Conservation (phyloP, 805 yeast genomes). For the Metschnikowia koreensis region DNA sequence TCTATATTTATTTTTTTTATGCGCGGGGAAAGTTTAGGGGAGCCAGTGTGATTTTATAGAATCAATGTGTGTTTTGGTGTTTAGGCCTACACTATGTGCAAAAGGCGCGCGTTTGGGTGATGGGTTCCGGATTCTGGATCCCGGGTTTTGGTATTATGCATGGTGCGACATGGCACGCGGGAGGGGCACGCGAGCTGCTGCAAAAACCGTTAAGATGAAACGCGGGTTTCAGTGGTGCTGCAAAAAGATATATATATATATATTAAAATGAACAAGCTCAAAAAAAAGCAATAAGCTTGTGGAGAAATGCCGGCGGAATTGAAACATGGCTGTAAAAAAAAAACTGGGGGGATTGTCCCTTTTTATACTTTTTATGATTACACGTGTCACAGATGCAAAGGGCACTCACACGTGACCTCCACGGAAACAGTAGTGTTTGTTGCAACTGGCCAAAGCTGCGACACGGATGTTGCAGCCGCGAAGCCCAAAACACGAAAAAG, state of each 20-base stretch:
- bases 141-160: too few species aligned
- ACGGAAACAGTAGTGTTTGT: too few species aligned
- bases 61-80: constrained; percentile 5
- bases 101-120: constrained; percentile 2
- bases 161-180: constrained; percentile 3
- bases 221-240: too few species aligned
- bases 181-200: neutral
- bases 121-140: neutral
- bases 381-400: too few species aligned
- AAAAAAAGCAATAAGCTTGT: too few species aligned
- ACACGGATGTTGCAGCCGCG: too few species aligned
- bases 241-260: too few species aligned
- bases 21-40: neutral
- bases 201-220: neutral
- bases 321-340: neutral
- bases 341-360: neutral
- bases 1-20: neutral
- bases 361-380: neutral
- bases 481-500: too few species aligned
- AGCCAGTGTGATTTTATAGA: neutral
- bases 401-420: too few species aligned
- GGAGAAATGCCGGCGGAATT: too few species aligned
- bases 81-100: constrained; percentile 7
- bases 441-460: too few species aligned
- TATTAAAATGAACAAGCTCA: too few species aligned